These are phyloP conservation scores for Penstemon davidsonii DNA, from an alignment of 257 asterid species.

Conservation along the genomic window DNA sequence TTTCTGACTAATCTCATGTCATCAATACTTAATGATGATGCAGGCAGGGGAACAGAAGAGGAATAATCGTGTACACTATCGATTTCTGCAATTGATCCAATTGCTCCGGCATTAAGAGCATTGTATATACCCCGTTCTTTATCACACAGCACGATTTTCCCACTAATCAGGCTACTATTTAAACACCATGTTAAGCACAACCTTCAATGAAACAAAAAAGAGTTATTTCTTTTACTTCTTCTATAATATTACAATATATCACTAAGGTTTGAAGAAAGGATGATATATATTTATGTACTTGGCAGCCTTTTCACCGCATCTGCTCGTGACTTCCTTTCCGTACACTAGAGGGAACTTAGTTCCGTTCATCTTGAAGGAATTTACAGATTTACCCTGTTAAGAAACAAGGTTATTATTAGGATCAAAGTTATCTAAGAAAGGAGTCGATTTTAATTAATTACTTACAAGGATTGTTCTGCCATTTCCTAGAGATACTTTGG, in stretches of 20 bases:
- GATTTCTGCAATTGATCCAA: slow-evolving; percentile 21
- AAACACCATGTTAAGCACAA: slow-evolving; percentile 25
- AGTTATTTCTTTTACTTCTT: too few relatives aligned
- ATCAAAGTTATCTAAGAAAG: neutral
- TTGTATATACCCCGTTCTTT: neutral
- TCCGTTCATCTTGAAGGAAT: slow-evolving; percentile 36
- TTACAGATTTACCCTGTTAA: slow-evolving; percentile 37
- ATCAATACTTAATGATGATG: slow-evolving; percentile 10
- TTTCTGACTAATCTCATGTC: slow-evolving; percentile 12
- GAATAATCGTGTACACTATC: neutral
- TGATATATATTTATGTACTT: slow-evolving; percentile 6
- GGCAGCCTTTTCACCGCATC: slow-evolving; percentile 21
- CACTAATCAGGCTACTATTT: slow-evolving; percentile 26
- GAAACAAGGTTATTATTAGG: neutral
- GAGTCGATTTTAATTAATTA: neutral
- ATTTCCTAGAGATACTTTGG: slow-evolving; percentile 40
- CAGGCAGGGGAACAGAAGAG: slow-evolving; percentile 27
- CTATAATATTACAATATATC: too few relatives aligned
- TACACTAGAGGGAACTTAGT: slow-evolving; percentile 30
- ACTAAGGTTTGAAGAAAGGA: too few relatives aligned
- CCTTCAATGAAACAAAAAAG: slow-evolving; percentile 27
- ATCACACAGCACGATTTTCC: slow-evolving; percentile 42
- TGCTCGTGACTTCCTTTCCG: slow-evolving; percentile 29
- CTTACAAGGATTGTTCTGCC: slow-evolving; percentile 36
- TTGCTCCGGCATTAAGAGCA: slow-evolving; percentile 23